Base-by-base conservation (phyloP, 257 asterid species). In the Gardenia jasminoides region DNA sequence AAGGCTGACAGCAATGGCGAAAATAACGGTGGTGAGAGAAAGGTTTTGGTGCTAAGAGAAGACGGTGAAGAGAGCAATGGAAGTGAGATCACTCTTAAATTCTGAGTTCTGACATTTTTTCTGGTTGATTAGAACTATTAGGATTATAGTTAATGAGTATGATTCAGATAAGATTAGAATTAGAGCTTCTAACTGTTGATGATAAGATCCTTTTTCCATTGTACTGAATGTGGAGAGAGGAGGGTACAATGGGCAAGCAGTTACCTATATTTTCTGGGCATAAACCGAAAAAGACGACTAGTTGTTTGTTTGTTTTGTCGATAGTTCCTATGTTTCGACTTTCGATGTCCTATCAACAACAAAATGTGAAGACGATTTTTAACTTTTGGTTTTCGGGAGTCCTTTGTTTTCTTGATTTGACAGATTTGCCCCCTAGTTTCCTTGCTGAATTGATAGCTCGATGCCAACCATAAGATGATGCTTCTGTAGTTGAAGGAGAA, bases 1-100 rank as follows among this genome's bases (percentile, higher is more conserved):
- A 90, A 90, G 84, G 94, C 91, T 0, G 97, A 93, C 46, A 91
- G 96, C 84, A 89, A 88, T 69, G 90, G 91, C 3, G 97, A 85
- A 50, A 85, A 84, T 61, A 61, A 61, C 28, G 89, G 89, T 22
- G 90, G 91, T 28, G 95, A 86, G 80, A 84, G 88, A 56, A 90
- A 86, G 44, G 85, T 77, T 39, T n/a, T 70, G 72, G 77, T 75
- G 80, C 74, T 65, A 10, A 85, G 77, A 74, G 87, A 83, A 50
- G 94, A 85, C 0, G 90, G 91, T 10, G 91, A 87, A 48, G 93
- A 89, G 44, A 90, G 93, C 79, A 88, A 90, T 59, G 90, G 88
- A 0, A 90, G 89, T 76, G 93, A 83, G 41, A 86, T 88, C 46
- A 86, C 84, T 77, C 93, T 92, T 47, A 93, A 92, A 77, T 91